Evolutionary conservation across 2,329 filamentous ascomycete species (phyloP).

Genomic region (Aureobasidium sp.): DNA sequence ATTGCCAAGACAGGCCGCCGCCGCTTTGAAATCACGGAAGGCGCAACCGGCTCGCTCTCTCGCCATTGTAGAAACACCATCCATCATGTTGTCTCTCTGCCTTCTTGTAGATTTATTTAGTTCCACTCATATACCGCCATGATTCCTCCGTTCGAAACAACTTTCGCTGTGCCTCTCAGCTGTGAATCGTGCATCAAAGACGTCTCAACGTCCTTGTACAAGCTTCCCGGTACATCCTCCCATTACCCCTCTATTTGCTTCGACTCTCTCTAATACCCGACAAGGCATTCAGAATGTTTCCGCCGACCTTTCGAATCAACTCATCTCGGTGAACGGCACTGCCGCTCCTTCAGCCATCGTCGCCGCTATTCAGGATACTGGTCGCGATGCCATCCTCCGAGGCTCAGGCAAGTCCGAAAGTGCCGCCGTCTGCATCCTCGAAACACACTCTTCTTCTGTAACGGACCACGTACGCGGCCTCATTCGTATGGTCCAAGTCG

Average conservation of each 20-base stretch:
- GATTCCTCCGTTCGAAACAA: constrained; percentile 54
- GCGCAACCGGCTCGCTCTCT: not conserved
- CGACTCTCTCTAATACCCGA: not conserved
- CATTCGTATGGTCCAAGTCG: constrained; percentile 88
- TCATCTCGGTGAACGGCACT: constrained; percentile 81
- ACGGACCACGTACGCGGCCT: constrained; percentile 70
- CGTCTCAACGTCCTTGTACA: constrained; percentile 69
- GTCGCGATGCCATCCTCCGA: constrained; percentile 86
- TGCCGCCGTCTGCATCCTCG: constrained; percentile 93
- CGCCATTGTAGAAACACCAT: not conserved
- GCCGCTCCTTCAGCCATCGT: constrained; percentile 86
- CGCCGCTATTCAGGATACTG: constrained; percentile 77
- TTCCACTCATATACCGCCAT: constrained; percentile 14
- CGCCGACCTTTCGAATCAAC: constrained; percentile 71
- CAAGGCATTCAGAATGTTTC: constrained; percentile 74
- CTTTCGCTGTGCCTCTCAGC: constrained; percentile 89
- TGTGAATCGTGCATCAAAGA: constrained; percentile 85
- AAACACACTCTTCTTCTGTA: constrained; percentile 61
- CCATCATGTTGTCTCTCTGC: not conserved
- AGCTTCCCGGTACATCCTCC: constrained; percentile 51
- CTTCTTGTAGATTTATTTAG: not conserved
- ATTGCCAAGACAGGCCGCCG: constrained; percentile 1
- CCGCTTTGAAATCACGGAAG: constrained; percentile 8
- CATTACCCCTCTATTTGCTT: not conserved
- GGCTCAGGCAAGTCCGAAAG: constrained; percentile 80